Base-by-base conservation (phyloP, 169 alveolate genomes). In the Cryptosporidium tyzzeri region DNA sequence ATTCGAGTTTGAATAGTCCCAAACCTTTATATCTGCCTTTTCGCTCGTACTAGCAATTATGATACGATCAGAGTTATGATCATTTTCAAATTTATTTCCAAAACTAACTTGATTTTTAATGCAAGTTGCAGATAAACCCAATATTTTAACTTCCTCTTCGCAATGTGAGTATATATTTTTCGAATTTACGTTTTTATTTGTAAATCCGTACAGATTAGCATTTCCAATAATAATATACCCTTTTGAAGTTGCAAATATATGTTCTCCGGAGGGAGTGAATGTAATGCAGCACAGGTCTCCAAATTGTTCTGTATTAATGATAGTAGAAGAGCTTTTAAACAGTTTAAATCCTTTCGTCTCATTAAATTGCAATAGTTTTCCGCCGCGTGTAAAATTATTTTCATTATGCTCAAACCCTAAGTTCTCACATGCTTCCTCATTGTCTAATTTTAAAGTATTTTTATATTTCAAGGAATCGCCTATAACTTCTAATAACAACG, bases 1-100 rank as follows among this genome's bases (percentile, higher is more conserved):
- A 39, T 8, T 62, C 0, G 50, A 55, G 5, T 29, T 80, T 14
- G 65, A 80, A 48, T 16, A 44, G 53, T 67, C 58, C 89, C 89
- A 80, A n/a, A 80, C 29, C 70, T 39, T 80, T 61, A 80, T 41
- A 21, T 80, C 89, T 14, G 23, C 41, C 0, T 33, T 65, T 16
- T 80, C 75, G 44, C 89, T 80, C 7, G 89, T 62, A 80, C 80
- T 62, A 37, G 89, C 89, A 44, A 80, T 62, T 31, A 80, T 18
- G 8, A 61, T 35, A 33, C 26, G 44, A 8, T 35, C 71, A 31
- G 71, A 62, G 29, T 26, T 39, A 44, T 41, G 23, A 2, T 16
- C 1, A 26, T 41, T 65, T 35, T 44, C 68, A 23, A 37, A 7
- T 26, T 50, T 0, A 23, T 80, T 50, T 50, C 9, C 26, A 59